Evolutionary conservation across 2,329 filamentous ascomycete species (phyloP), one percentile per base, ranked within the genome.

Genomic region (Penicillium sp.): DNA sequence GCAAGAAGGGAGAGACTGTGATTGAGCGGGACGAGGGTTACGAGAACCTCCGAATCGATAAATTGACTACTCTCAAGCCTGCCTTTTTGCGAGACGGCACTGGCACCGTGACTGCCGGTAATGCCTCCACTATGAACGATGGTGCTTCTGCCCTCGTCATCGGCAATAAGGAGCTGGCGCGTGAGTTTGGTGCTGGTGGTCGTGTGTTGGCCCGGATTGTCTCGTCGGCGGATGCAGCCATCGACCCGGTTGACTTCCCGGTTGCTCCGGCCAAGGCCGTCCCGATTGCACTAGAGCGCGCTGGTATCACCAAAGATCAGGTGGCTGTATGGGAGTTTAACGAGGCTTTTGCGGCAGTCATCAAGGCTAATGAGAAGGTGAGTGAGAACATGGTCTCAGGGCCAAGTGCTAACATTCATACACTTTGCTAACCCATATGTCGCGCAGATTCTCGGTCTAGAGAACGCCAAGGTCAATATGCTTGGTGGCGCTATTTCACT

Each of bases 271-370:
- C 94, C 36, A 92, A 95, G 73, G 93, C 93, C 5, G 93, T 97
- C 0, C 91, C 93, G 3, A 85, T 96, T 64, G 92, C 92, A 10
- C 80, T 99, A 46, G 83, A 91, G 73, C 83, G 92, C 52, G 94
- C 94, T 0, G 92, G 93, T 10, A 92, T 99, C 61, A 90, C 85
- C 59, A 90, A 92, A 74, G 88, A 95, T 43, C 89, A 97, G 72
- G 90, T 99, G 42, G 86, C 93, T 5, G 78, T 96, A 21, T 97
- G 94, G 93, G 94, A 97, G 72, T 96, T 99, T 74, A 99, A 99
- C 73, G 94, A 99, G 76, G 94, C 94, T 0, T 99, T 99, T 70
- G 93, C 94, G 26, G 90, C 89, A 4, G 92, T 96, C 28, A 94
- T 96, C 73, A 91, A 94, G 70, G 92, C 93, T 39, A 96, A 97